A percentile compares a stretch with the other conserved stretches of the same genome.
phyloP scores from a whole-genome alignment of 768 basidiomycete genomes.

The Termitomyces heimii region DNA sequence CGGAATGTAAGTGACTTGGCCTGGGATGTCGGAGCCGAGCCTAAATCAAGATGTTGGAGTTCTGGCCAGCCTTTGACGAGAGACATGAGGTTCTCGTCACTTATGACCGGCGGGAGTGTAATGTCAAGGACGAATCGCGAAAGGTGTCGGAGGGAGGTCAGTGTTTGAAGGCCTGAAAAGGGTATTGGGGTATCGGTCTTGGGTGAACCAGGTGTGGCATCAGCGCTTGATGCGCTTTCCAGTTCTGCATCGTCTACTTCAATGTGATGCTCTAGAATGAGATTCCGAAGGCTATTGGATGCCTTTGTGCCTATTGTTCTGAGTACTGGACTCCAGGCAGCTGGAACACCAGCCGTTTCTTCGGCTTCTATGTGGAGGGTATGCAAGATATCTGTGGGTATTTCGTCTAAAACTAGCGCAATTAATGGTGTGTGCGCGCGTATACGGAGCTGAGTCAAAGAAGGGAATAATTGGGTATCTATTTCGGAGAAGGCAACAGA shows the following conservation, averaged over 20 bases:
- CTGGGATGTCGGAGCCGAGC: conserved; percentile 16
- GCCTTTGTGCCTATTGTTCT: conserved; percentile 20
- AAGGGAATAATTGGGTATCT: conserved; percentile 23
- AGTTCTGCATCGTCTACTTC: conserved; percentile 27
- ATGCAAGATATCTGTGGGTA: conserved; percentile 26
- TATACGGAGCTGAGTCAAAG: conserved; percentile 32
- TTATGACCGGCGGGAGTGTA: conserved; percentile 30
- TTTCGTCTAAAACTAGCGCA: conserved; percentile 25
- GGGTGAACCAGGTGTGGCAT: conserved; percentile 4
- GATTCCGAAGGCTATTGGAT: conserved; percentile 24
- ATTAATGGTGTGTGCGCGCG: conserved; percentile 29
- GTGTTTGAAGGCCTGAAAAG: conserved; percentile 27
- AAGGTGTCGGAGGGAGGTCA: conserved; percentile 28
- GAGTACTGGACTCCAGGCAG: conserved; percentile 31
- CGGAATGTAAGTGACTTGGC: conserved; percentile 20
- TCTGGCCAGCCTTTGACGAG: conserved; percentile 40
- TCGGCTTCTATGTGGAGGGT: conserved; percentile 34
- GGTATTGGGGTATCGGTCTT: conserved; percentile 15
- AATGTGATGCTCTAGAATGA: conserved; percentile 39
- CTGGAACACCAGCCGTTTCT: conserved; percentile 15
- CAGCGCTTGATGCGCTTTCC: conserved; percentile 13
- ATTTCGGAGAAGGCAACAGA: conserved; percentile 8
- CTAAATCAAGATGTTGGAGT: conserved; percentile 36
- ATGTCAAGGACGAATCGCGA: conserved; percentile 32
- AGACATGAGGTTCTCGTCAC: conserved; percentile 30